Percentiles rank a stretch among this genome's conserved stretches.
Evolutionary conservation across 2,329 filamentous ascomycete genomes (phyloP).

Genomic region (Aureobasidium sp.): DNA sequence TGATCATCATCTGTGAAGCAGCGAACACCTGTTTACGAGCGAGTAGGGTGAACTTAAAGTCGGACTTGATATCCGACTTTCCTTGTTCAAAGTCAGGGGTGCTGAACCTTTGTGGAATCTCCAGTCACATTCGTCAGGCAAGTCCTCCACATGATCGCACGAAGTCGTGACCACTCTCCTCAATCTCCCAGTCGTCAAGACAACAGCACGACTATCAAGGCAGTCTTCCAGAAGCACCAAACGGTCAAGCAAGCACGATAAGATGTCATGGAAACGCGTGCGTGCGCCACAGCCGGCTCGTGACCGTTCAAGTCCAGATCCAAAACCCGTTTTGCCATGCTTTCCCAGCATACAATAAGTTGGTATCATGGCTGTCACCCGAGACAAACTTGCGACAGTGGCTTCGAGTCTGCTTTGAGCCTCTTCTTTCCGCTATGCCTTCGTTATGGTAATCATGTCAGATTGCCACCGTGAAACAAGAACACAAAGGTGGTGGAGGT

Average conservation of each 20-base stretch:
- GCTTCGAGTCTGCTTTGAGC: not conserved
- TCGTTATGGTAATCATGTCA: not conserved
- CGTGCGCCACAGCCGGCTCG: not conserved
- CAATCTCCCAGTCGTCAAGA: conserved; percentile 8
- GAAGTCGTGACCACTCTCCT: not conserved
- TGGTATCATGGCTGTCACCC: not conserved
- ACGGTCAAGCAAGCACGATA: not conserved
- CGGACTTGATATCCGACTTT: not conserved
- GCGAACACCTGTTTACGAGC: conserved; percentile 1
- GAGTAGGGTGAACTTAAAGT: not conserved
- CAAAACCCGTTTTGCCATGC: not conserved
- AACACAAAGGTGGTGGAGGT: not conserved
- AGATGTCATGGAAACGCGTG: not conserved
- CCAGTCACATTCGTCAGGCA: not conserved
- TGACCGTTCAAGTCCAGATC: not conserved
- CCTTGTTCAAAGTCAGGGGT: not conserved
- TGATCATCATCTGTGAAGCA: conserved; percentile 6
- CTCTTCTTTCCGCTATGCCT: not conserved
- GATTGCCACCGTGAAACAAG: not conserved
- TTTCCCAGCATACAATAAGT: not conserved
- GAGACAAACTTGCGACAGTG: conserved; percentile 6
- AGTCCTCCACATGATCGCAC: not conserved
- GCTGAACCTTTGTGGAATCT: not conserved
- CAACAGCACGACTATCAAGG: conserved; percentile 7
- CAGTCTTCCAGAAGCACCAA: conserved; percentile 2